A percentile compares a stretch with the other conserved stretches of the same genome.
Conservation (phyloP, 208 protist species). For the Crithidia brevicula region DNA sequence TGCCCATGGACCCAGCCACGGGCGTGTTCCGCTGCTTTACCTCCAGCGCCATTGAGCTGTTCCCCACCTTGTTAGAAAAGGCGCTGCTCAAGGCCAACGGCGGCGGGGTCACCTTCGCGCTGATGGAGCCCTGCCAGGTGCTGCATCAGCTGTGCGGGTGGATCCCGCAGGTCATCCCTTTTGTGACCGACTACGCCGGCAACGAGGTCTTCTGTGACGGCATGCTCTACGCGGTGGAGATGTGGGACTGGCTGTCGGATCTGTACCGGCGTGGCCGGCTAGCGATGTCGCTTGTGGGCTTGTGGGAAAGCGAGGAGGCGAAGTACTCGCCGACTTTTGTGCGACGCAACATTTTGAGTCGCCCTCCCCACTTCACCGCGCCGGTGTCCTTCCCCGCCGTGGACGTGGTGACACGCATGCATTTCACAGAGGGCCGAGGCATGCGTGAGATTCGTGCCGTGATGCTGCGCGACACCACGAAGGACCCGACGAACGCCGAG, state of each 20-base stretch:
- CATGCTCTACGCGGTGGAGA: slow-evolving; percentile 22
- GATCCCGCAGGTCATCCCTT: slow-evolving; percentile 52
- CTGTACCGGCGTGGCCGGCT: slow-evolving; percentile 23
- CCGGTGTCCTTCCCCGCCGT: slow-evolving; percentile 19
- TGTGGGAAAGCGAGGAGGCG: slow-evolving; percentile 4
- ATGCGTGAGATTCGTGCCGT: slow-evolving; percentile 11
- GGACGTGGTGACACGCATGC: slow-evolving; percentile 24
- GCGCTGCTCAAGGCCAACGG: slow-evolving; percentile 78
- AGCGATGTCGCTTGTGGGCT: slow-evolving; percentile 23
- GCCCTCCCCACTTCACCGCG: not conserved
- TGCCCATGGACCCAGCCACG: slow-evolving; percentile 53
- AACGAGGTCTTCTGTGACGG: slow-evolving; percentile 11
- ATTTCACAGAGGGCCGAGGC: not conserved
- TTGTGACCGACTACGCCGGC: not conserved
- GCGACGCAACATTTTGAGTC: not conserved
- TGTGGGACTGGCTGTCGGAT: slow-evolving; percentile 24
- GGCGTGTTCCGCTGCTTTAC: slow-evolving; percentile 44
- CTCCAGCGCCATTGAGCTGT: slow-evolving; percentile 26
- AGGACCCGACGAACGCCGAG: slow-evolving; percentile 5
- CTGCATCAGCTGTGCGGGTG: slow-evolving; percentile 81
- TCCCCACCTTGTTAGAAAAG: slow-evolving; percentile 77
- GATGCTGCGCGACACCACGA: slow-evolving; percentile 35
- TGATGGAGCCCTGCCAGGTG: slow-evolving; percentile 69
- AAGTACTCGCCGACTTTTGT: not conserved
- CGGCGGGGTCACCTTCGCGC: slow-evolving; percentile 73